Conservation (phyloP, 495 filamentous ascomycete species). For the Hypoxylon fragiforme region DNA sequence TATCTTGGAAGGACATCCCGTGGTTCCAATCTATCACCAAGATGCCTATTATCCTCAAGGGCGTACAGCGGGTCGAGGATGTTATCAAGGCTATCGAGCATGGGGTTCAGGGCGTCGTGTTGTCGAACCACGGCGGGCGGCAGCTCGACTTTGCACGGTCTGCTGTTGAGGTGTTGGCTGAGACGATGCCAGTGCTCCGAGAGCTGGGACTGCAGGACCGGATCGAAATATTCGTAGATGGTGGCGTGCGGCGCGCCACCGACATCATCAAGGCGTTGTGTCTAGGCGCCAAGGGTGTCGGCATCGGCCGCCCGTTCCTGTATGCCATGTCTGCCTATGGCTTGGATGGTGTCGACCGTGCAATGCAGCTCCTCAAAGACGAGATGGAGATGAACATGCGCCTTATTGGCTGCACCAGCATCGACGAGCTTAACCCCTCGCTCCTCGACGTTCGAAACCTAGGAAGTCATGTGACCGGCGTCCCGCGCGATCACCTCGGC, state of each 20-base stretch:
- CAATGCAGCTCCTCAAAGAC: constrained; percentile 94
- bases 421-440: constrained; percentile 77
- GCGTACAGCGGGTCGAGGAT: constrained; percentile 94
- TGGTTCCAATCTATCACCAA: constrained; percentile 92
- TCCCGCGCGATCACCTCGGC: constrained; percentile 68
- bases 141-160: constrained; percentile 92
- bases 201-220: constrained; percentile 78
- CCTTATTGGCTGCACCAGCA: constrained; percentile 73
- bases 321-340: constrained; percentile 97
- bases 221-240: constrained; percentile 91
- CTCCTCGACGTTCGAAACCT: constrained; percentile 77
- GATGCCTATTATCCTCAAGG: constrained; percentile 97
- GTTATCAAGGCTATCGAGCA: constrained; percentile 80
- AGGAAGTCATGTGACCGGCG: constrained; percentile 66
- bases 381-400: constrained; percentile 99
- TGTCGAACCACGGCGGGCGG: constrained; percentile 97
- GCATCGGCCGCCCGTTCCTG: constrained; percentile 92
- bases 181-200: constrained; percentile 93
- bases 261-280: constrained; percentile 97
- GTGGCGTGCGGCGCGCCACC: constrained; percentile 84
- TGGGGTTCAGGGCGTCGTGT: constrained; percentile 88
- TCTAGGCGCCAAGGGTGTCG: constrained; percentile 88
- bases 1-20: constrained; percentile 92
- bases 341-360: constrained; percentile 79
- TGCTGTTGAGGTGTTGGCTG: constrained; percentile 90